Evolutionary conservation across 2,329 filamentous ascomycete genomes (phyloP).

Genomic region (Nemania serpens): DNA sequence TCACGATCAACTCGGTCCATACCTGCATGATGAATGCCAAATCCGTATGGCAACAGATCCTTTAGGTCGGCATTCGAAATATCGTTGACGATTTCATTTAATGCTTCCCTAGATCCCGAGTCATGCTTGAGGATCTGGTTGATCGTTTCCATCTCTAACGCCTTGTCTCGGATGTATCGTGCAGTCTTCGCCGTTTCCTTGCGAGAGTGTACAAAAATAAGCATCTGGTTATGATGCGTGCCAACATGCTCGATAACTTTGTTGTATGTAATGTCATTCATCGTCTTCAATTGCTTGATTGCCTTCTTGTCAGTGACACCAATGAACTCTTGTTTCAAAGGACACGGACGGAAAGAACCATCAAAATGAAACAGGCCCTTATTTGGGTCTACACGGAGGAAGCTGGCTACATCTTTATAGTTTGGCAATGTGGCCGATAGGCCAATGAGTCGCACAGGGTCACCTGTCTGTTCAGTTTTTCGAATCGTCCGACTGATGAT

Average conservation of each 20-base stretch:
- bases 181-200: constrained; percentile 99
- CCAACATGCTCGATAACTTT: constrained; percentile 98
- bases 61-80: constrained; percentile 88
- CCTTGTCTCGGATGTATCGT: constrained; percentile 94
- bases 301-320: constrained; percentile 97
- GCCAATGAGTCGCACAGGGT: constrained; percentile 88
- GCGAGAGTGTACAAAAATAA: constrained; percentile 97
- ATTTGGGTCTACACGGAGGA: constrained; percentile 83
- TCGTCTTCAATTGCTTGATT: constrained; percentile 97
- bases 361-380: constrained; percentile 97
- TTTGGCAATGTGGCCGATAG: constrained; percentile 95
- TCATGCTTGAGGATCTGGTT: constrained; percentile 93
- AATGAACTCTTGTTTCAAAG: constrained; percentile 94
- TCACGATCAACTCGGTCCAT: constrained; percentile 95
- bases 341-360: constrained; percentile 89
- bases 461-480: constrained; percentile 90
- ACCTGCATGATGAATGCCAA: constrained; percentile 97
- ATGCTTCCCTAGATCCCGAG: constrained; percentile 85
- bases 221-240: constrained; percentile 92
- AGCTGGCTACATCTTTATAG: constrained; percentile 93
- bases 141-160: constrained; percentile 95
- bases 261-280: constrained; percentile 98
- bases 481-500: constrained; percentile 95
- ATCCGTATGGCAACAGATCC: constrained; percentile 92
- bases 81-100: constrained; percentile 81